A percentile compares a stretch with the other conserved stretches of the same genome.
Evolutionary conservation across 1,284 basidiomycete species (phyloP).

Genomic region (Malassezia cuniculi): DNA sequence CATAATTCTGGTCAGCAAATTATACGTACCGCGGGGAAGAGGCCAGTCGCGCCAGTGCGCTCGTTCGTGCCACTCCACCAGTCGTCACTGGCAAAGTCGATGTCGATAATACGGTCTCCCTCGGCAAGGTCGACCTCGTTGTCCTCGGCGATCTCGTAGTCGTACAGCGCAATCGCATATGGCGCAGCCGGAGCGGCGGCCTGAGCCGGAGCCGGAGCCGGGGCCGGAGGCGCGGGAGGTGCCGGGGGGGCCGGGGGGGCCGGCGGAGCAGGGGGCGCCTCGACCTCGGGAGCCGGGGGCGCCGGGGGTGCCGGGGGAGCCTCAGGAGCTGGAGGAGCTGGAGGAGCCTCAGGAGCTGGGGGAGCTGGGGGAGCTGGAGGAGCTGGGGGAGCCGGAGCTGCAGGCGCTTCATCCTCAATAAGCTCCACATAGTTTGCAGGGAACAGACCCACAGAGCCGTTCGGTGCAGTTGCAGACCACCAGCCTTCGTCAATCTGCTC

Average conservation of each 20-base stretch:
- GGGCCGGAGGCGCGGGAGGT: constrained; percentile 14
- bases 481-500: constrained; percentile 42
- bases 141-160: constrained; percentile 42
- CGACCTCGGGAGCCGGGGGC: constrained; percentile 12
- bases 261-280: constrained; percentile 10
- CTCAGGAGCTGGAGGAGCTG: constrained; percentile 9
- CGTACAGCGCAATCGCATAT: constrained; percentile 38
- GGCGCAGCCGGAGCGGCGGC: constrained; percentile 15
- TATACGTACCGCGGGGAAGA: constrained; percentile 44
- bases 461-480: constrained; percentile 37
- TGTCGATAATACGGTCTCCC: constrained; percentile 36
- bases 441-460: constrained; percentile 37
- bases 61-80: constrained; percentile 43
- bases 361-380: constrained; percentile 17
- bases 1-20: constrained; percentile 20
- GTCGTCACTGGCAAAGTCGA: constrained; percentile 41
- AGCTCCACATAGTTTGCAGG: constrained; percentile 41
- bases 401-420: constrained; percentile 12
- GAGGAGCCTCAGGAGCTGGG: constrained; percentile 16
- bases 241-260: constrained; percentile 1
- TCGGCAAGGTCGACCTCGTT: constrained; percentile 39
- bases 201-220: constrained; percentile 14
- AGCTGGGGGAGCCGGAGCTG: constrained; percentile 10
- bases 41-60: constrained; percentile 49
- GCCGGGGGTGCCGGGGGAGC: constrained; percentile 9